These are phyloP conservation scores for Linum usitatissimum DNA, from an alignment of 345 rosid species.

Conservation along the genomic window DNA sequence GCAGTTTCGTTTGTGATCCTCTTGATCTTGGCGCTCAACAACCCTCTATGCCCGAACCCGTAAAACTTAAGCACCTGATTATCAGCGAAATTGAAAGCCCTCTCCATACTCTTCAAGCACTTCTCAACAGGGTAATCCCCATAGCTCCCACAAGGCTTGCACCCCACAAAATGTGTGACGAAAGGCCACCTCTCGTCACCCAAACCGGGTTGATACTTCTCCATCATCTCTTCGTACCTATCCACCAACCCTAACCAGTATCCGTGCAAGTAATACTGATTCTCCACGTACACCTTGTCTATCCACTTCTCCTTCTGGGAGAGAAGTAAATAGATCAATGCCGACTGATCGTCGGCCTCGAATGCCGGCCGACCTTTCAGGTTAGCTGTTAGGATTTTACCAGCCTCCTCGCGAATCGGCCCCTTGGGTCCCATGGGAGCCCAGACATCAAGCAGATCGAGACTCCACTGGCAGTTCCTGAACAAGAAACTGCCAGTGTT, in stretches of 20 bases:
- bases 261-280: slow-evolving; percentile 11
- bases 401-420: slow-evolving; percentile 4
- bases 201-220: slow-evolving; percentile 9
- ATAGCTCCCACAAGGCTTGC: slow-evolving; percentile 14
- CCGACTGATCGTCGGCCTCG: slow-evolving; percentile 19
- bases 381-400: slow-evolving; percentile 1
- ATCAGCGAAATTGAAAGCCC: slow-evolving; percentile 18
- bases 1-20: slow-evolving; percentile 1
- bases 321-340: slow-evolving; percentile 8
- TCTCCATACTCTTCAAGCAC: slow-evolving; percentile 13
- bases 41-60: slow-evolving; percentile 12
- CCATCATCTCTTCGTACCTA: slow-evolving; percentile 8
- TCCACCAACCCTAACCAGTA: slow-evolving; percentile 11
- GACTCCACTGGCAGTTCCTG: slow-evolving; percentile 19
- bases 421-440: slow-evolving; percentile 12
- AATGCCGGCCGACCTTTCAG: slow-evolving; percentile 12
- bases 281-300: slow-evolving; percentile 17
- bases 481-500: slow-evolving; percentile 20
- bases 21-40: slow-evolving; percentile 2
- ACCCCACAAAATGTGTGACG: slow-evolving; percentile 17
- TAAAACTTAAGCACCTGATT: slow-evolving; percentile 17
- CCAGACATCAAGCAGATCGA: slow-evolving; percentile 14
- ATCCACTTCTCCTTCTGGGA: slow-evolving; percentile 8
- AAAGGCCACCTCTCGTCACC: slow-evolving; percentile 12
- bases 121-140: slow-evolving; percentile 13